Conservation (phyloP, 2,329 filamentous ascomycete species). For the Dryadomyces quercus-mongolicae region DNA sequence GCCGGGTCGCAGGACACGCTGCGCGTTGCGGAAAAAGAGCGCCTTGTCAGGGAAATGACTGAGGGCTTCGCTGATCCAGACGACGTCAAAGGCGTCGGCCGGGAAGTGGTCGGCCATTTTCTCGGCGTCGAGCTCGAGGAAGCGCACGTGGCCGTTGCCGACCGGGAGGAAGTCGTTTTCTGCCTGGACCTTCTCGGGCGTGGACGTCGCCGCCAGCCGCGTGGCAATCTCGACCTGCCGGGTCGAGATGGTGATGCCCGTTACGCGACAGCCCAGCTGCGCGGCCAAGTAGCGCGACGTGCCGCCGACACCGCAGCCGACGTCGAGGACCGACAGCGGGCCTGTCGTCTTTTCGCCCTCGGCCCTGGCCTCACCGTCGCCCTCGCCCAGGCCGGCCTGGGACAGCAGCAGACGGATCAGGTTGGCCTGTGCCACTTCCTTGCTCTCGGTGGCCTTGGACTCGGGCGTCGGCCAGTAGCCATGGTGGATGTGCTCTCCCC, state of each 20-base stretch:
- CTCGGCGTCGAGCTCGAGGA: slow-evolving; percentile 49
- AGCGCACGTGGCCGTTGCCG: slow-evolving; percentile 34
- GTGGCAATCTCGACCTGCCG: slow-evolving; percentile 47
- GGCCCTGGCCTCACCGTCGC: slow-evolving; percentile 5
- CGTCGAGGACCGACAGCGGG: slow-evolving; percentile 34
- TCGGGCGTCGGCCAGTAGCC: slow-evolving; percentile 42
- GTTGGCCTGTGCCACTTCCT: slow-evolving; percentile 45
- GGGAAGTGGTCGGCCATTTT: slow-evolving; percentile 43
- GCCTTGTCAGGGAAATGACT: slow-evolving; percentile 48
- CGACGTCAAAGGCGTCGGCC: slow-evolving; percentile 33
- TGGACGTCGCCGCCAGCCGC: slow-evolving; percentile 26
- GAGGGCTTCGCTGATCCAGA: slow-evolving; percentile 52
- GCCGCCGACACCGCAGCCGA: slow-evolving; percentile 49
- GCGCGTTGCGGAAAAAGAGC: slow-evolving; percentile 43
- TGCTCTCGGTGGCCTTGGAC: slow-evolving; percentile 34
- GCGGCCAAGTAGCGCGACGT: slow-evolving; percentile 44
- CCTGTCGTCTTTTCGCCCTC: no score
- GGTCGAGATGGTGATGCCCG: slow-evolving; percentile 47
- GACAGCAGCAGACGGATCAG: slow-evolving; percentile 43
- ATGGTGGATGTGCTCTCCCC: slow-evolving; percentile 53
- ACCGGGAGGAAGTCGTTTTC: slow-evolving; percentile 23
- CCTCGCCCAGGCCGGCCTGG: slow-evolving; percentile 25
- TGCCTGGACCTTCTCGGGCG: slow-evolving; percentile 6
- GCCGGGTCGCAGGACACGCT: slow-evolving; percentile 31
- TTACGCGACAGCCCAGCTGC: slow-evolving; percentile 38